Percentiles rank a stretch among this genome's conserved stretches.
phyloP scores from a whole-genome alignment of 192 early-diverging fungal species.

The Entomortierella beljakovae region DNA sequence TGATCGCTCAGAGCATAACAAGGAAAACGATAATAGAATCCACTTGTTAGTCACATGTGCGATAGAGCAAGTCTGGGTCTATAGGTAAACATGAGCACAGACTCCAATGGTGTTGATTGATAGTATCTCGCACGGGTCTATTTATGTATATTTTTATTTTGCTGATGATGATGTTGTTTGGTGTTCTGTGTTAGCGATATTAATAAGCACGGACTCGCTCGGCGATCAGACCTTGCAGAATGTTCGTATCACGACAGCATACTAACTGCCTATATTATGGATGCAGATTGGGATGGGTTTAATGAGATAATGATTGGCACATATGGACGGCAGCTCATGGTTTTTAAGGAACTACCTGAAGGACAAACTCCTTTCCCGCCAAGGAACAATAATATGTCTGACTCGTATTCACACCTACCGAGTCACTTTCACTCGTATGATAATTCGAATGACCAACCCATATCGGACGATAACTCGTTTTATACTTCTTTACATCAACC shows the following conservation, averaged over 20 bases:
- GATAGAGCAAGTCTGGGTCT: slow-evolving; percentile 64
- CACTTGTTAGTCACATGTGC: slow-evolving; percentile 68
- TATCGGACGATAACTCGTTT: not conserved
- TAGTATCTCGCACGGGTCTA: not conserved
- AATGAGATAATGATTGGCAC: slow-evolving; percentile 67
- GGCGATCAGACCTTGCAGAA: slow-evolving; percentile 57
- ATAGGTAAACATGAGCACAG: slow-evolving; percentile 51
- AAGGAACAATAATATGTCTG: not conserved
- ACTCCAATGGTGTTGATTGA: not conserved
- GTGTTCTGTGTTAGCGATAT: slow-evolving; percentile 61
- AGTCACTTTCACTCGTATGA: no score
- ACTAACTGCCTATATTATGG: slow-evolving; percentile 64
- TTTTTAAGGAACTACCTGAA: slow-evolving; percentile 58
- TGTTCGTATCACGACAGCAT: slow-evolving; percentile 68
- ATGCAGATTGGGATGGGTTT: slow-evolving; percentile 71
- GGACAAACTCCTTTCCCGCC: slow-evolving; percentile 17
- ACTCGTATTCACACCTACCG: no score
- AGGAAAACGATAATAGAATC: slow-evolving; percentile 36
- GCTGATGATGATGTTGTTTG: no score
- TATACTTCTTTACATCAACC: not conserved
- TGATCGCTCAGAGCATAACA: slow-evolving; percentile 1
- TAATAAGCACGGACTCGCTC: slow-evolving; percentile 47
- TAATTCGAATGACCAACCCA: no score
- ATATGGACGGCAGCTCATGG: slow-evolving; percentile 68
- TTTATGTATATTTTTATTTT: not conserved